A percentile compares a stretch with the other conserved stretches of the same genome.
Conservation (phyloP, 345 rosid genomes). For the Odontarrhena argentea region DNA sequence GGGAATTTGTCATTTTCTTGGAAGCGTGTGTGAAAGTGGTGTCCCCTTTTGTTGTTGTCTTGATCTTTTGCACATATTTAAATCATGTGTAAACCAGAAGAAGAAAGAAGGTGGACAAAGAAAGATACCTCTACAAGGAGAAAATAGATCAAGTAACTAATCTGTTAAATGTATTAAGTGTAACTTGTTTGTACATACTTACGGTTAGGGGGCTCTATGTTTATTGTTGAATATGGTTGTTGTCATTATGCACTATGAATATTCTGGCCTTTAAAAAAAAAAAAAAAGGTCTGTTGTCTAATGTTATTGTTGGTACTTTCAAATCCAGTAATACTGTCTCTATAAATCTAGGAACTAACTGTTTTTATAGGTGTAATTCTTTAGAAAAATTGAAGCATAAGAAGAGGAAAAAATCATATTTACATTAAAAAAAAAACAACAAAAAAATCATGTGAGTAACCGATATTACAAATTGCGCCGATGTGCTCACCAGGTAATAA, state of each 20-base stretch:
- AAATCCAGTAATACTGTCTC: too few relatives aligned
- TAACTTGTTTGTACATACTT: constrained; percentile 5
- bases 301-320: not conserved
- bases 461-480: too few relatives aligned
- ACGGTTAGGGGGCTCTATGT: not conserved
- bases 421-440: too few relatives aligned
- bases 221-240: not conserved
- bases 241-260: constrained; percentile 21
- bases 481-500: too few relatives aligned
- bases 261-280: not conserved
- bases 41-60: constrained; percentile 3
- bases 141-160: not conserved
- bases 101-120: constrained; percentile 27
- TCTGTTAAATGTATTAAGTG: not conserved
- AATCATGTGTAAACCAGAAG: constrained; percentile 26
- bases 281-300: not conserved
- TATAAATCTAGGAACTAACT: too few relatives aligned
- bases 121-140: constrained; percentile 25
- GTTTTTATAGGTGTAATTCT: too few relatives aligned
- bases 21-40: constrained; percentile 12
- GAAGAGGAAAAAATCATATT: too few relatives aligned
- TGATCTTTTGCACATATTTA: constrained; percentile 15
- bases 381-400: too few relatives aligned
- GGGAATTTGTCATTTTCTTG: constrained; percentile 10
- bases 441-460: too few relatives aligned